Conservation (phyloP, 331 rosid genomes). For the Ulmus americana region DNA sequence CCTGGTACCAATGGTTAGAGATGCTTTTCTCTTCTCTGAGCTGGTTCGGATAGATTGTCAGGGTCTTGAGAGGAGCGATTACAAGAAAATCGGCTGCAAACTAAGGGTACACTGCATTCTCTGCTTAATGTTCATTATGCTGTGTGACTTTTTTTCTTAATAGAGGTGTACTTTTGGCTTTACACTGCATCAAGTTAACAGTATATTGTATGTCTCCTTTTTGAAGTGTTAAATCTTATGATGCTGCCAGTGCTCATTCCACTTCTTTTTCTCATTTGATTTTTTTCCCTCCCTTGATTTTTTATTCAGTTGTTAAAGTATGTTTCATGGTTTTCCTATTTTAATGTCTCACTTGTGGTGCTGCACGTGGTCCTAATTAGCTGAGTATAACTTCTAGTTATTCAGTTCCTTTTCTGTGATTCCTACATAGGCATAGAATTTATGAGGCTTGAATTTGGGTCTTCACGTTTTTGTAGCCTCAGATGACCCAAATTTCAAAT, state of each 20-base stretch:
- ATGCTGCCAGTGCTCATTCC: background rate
- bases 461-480: background rate
- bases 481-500: background rate
- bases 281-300: background rate
- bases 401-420: background rate
- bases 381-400: background rate
- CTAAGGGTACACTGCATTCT: constrained; percentile 46
- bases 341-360: background rate
- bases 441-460: background rate
- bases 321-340: background rate
- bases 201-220: background rate
- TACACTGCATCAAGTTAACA: background rate
- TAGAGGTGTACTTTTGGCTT: background rate
- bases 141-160: background rate
- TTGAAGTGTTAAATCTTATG: background rate
- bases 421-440: background rate
- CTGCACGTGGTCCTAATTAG: background rate
- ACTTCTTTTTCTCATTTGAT: background rate
- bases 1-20: constrained; percentile 87
- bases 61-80: constrained; percentile 83
- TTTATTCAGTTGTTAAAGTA: background rate
- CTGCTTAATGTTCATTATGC: background rate
- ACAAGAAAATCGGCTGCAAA: constrained; percentile 93
- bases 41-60: constrained; percentile 78
- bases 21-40: constrained; percentile 66